Base-by-base conservation (phyloP, 176 grass and related monocot genomes). In the Triticum monococcum region DNA sequence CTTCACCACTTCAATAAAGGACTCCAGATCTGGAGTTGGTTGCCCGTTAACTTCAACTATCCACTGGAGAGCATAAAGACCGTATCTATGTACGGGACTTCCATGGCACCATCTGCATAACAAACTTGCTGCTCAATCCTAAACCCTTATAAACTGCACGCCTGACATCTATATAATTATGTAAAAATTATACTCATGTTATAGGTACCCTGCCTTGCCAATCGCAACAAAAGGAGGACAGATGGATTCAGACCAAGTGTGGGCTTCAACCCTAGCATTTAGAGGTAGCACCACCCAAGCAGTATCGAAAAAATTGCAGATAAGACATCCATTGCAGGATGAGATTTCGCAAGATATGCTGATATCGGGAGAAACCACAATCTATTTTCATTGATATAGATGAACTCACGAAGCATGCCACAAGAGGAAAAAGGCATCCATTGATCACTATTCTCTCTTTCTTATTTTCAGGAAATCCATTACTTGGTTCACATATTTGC, bases 31-130 rank as follows among this genome's bases (percentile, higher is more conserved):
- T 68, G 94, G 90, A 71, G 97, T 99, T 78, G 67, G 79, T 82
- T 91, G 84, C 40, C 97, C 97, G 69, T 99, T 99, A 70, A 99
- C 73, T 92, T 99, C 94, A 70, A 99, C 84, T 82, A 99, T 99
- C 97, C 97, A 99, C 78, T 99, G 97, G 18, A 99, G 92, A 80
- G 97, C 97, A 87, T 99, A 97, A 17, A 99, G 94, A 48, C 94
- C 94, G 85, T 99, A 99, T 86, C 97, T 93, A 89, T 97, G 94
- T 64, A 94, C 97, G 3, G 97, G 97, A 80, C 97, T 99, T 67
- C 94, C 97, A 87, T 99, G 97, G 72, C 97, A 99, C 97, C 97
- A 97, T 92, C 97, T 99, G 91, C 64, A 89, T 41, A 78, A 76
- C 79, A 72, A 46, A 23, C 16, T 37, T 71, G 50, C 18, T 69